These are phyloP conservation scores for Exophiala calicioides DNA, from an alignment of 2,329 filamentous ascomycete genomes.

Conservation along the genomic window DNA sequence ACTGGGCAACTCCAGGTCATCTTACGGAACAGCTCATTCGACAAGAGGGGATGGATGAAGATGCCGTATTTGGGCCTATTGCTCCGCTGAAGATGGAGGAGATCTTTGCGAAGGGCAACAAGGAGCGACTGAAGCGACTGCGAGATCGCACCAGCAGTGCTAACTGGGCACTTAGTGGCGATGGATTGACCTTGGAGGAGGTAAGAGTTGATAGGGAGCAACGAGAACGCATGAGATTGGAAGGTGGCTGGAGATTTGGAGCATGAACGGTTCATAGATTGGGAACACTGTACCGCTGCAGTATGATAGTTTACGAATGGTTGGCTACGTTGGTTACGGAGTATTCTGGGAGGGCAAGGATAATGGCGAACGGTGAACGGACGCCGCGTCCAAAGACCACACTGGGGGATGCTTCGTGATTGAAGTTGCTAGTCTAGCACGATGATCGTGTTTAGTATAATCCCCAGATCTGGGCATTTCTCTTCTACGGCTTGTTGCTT, in stretches of 20 bases:
- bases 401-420: not conserved
- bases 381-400: not conserved
- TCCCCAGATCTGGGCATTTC: too few relatives aligned
- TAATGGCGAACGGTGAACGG: not conserved
- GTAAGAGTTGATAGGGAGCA: slow-evolving; percentile 77
- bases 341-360: not conserved
- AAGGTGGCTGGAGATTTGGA: slow-evolving; percentile 81
- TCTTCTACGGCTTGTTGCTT: too few relatives aligned
- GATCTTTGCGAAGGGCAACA: slow-evolving; percentile 80
- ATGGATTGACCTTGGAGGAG: slow-evolving; percentile 84
- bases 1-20: slow-evolving; percentile 87
- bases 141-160: slow-evolving; percentile 88
- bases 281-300: not conserved
- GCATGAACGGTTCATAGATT: not conserved
- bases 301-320: not conserved
- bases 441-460: too few relatives aligned
- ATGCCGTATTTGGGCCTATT: slow-evolving; percentile 84
- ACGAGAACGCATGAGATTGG: slow-evolving; percentile 73
- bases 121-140: slow-evolving; percentile 83
- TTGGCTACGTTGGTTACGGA: not conserved
- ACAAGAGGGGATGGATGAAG: slow-evolving; percentile 83
- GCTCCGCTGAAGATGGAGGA: slow-evolving; percentile 92
- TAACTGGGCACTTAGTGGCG: slow-evolving; percentile 78
- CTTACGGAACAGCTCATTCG: slow-evolving; percentile 72
- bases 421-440: too few relatives aligned